phyloP scores from a whole-genome alignment of 2,329 filamentous ascomycete genomes.

The Venturiaceae sp. region DNA sequence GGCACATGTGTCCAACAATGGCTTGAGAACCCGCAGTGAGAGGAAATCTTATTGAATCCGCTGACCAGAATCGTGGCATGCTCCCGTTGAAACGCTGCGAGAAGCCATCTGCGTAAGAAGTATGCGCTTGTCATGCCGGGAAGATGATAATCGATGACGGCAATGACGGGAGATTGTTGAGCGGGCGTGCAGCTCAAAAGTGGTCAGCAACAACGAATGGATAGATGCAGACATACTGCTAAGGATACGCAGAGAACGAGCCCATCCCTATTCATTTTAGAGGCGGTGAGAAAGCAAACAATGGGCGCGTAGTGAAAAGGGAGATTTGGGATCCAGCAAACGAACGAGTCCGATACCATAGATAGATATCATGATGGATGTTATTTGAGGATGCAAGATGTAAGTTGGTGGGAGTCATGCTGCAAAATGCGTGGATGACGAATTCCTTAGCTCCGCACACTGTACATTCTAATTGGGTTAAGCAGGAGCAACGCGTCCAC shows the following conservation, averaged over 20 bases:
- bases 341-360: not conserved
- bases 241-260: not conserved
- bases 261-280: not conserved
- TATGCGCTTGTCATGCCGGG: not conserved
- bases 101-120: not conserved
- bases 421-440: not conserved
- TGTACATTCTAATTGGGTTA: not conserved
- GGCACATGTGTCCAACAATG: not conserved
- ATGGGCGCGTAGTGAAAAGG: not conserved
- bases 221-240: constrained; percentile 1
- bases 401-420: not conserved
- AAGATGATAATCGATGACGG: not conserved
- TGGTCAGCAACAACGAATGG: not conserved
- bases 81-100: not conserved
- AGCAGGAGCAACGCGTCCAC: not conserved
- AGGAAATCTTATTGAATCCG: not conserved
- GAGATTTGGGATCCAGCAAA: not conserved
- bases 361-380: not conserved
- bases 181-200: not conserved
- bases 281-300: not conserved
- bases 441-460: not conserved
- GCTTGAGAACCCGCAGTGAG: not conserved
- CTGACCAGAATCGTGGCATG: not conserved
- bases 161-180: not conserved
- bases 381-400: not conserved